phyloP scores from a whole-genome alignment of 2,329 filamentous ascomycete species.

The Harringtonia aguacate region DNA sequence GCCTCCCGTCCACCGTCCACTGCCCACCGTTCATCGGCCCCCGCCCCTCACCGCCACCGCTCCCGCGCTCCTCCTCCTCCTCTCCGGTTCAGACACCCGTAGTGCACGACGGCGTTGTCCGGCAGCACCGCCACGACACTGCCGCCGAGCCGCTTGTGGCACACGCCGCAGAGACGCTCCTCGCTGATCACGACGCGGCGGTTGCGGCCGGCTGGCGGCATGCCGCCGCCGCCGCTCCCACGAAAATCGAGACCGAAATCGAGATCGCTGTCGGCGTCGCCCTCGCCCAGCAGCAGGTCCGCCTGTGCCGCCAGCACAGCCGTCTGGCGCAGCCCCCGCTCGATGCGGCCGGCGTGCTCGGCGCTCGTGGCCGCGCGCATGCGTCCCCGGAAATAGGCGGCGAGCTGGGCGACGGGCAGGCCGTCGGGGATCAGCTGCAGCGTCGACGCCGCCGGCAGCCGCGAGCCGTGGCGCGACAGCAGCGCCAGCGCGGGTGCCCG shows the following conservation, averaged over 20 bases:
- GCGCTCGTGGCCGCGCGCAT: constrained; percentile 78
- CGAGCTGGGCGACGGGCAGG: constrained; percentile 68
- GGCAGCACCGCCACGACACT: constrained; percentile 88
- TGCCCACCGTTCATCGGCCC: not conserved
- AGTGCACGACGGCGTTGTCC: constrained; percentile 72
- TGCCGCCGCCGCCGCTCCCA: too few relatives aligned
- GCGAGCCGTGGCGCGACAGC: constrained; percentile 84
- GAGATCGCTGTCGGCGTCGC: constrained; percentile 18
- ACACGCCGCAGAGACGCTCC: constrained; percentile 82
- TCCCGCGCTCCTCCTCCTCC: constrained; percentile 17
- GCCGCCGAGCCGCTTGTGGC: constrained; percentile 83
- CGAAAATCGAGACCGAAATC: too few relatives aligned
- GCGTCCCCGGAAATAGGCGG: constrained; percentile 83
- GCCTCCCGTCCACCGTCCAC: too few relatives aligned
- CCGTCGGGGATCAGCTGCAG: constrained; percentile 74
- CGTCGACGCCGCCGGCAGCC: constrained; percentile 78
- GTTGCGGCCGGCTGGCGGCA: constrained; percentile 43
- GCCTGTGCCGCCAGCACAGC: constrained; percentile 71
- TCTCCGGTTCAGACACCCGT: constrained; percentile 57
- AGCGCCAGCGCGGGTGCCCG: constrained; percentile 74
- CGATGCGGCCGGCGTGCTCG: constrained; percentile 69
- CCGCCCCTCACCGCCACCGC: constrained; percentile 1
- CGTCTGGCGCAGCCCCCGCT: constrained; percentile 65
- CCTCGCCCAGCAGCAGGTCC: constrained; percentile 60
- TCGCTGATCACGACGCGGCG: constrained; percentile 72